Percentiles rank a stretch among this genome's conserved stretches.
phyloP scores from a whole-genome alignment of 768 basidiomycete genomes.

The Candolleomyces aberdarensis region DNA sequence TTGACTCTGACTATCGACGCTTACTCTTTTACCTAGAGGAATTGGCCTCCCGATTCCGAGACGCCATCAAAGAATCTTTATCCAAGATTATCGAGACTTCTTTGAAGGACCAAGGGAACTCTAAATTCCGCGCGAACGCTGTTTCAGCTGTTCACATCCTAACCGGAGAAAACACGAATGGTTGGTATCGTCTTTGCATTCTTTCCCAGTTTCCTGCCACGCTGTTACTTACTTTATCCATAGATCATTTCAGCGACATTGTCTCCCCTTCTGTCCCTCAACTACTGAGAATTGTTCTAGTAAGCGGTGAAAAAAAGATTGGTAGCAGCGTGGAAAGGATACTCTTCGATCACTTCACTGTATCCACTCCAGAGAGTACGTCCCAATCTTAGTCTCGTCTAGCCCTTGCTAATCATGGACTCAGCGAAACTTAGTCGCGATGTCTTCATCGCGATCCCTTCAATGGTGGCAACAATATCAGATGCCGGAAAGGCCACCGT shows the following conservation, averaged over 20 bases:
- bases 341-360: background rate
- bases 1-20: background rate
- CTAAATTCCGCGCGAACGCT: background rate
- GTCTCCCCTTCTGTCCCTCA: background rate
- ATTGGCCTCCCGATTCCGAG: background rate
- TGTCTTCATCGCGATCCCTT: background rate
- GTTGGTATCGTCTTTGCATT: background rate
- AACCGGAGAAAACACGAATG: background rate
- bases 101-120: background rate
- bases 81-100: background rate
- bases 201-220: background rate
- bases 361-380: background rate
- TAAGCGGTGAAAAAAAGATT: background rate
- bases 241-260: background rate
- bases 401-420: background rate
- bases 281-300: background rate
- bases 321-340: background rate
- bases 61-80: background rate
- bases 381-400: background rate
- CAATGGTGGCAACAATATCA: background rate
- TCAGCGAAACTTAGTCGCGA: background rate
- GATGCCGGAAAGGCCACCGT: background rate
- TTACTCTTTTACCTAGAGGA: no score
- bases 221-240: background rate
- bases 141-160: background rate